Percentiles rank a stretch among this genome's conserved stretches.
phyloP scores from a whole-genome alignment of 1,284 basidiomycete genomes.

The Phlebopus sp. region DNA sequence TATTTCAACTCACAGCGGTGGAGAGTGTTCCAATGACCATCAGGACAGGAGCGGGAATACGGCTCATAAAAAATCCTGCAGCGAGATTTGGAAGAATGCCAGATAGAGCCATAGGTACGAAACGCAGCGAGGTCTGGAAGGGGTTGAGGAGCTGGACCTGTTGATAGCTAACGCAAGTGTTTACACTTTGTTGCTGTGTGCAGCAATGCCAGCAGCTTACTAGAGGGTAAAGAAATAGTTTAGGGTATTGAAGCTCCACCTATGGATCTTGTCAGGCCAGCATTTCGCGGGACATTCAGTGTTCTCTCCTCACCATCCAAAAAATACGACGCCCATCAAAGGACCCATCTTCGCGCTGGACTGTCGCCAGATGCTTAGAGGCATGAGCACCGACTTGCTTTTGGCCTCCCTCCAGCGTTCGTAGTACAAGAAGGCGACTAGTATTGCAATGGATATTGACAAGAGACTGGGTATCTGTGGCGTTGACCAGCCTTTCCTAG shows the following conservation, averaged over 20 bases:
- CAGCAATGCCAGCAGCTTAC: conserved; percentile 11
- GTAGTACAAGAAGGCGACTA: conserved; percentile 32
- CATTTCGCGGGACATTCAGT: neutral
- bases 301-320: conserved; percentile 32
- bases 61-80: conserved; percentile 28
- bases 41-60: conserved; percentile 28
- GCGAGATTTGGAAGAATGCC: conserved; percentile 29
- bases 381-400: conserved; percentile 32
- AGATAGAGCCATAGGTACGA: conserved; percentile 32
- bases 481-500: conserved; percentile 32
- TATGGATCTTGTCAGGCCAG: neutral
- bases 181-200: neutral
- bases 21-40: conserved; percentile 28
- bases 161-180: conserved; percentile 30
- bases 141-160: conserved; percentile 32
- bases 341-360: conserved; percentile 32
- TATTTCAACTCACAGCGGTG: conserved; percentile 23
- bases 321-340: conserved; percentile 32
- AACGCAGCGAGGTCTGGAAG: conserved; percentile 31
- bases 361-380: conserved; percentile 35
- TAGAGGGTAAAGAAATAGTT: conserved; percentile 33
- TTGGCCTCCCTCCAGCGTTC: conserved; percentile 31
- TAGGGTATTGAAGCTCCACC: conserved; percentile 30
- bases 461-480: conserved; percentile 33
- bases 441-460: conserved; percentile 28